phyloP scores from a whole-genome alignment of 305 asterid genomes.

The Solanum chacoense region DNA sequence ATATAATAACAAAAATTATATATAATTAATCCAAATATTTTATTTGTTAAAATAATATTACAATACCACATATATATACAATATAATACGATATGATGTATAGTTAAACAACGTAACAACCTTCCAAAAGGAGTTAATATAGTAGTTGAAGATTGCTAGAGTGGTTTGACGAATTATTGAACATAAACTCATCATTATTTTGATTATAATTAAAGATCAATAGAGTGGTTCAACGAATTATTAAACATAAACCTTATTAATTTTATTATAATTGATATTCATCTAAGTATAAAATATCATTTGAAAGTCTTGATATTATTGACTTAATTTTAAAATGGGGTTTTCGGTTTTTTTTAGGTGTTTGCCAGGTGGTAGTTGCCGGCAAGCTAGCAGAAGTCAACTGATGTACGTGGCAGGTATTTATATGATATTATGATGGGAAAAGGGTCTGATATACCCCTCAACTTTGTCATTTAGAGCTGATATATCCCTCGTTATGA shows the following conservation, averaged over 20 bases:
- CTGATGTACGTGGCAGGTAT: background rate
- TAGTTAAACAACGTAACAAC: background rate
- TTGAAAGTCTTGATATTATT: too few species aligned
- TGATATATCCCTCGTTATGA: too few species aligned
- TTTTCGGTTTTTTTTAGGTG: background rate
- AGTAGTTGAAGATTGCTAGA: background rate
- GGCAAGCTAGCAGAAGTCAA: background rate
- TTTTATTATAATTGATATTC: background rate
- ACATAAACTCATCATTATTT: background rate
- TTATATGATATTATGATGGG: too few species aligned
- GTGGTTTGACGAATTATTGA: background rate
- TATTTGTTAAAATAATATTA: too few species aligned
- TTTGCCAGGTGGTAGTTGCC: background rate
- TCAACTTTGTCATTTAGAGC: too few species aligned
- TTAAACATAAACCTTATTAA: background rate
- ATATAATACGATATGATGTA: too few species aligned
- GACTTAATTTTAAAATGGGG: too few species aligned
- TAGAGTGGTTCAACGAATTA: background rate
- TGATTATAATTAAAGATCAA: background rate
- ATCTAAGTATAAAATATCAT: background rate
- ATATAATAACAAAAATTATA: too few species aligned
- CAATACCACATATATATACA: too few species aligned
- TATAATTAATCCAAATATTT: too few species aligned
- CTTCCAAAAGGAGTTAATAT: background rate
- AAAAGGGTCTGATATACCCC: too few species aligned